Evolutionary conservation across 192 early-diverging fungal genomes (phyloP).

Genomic region (Podila horticola): DNA sequence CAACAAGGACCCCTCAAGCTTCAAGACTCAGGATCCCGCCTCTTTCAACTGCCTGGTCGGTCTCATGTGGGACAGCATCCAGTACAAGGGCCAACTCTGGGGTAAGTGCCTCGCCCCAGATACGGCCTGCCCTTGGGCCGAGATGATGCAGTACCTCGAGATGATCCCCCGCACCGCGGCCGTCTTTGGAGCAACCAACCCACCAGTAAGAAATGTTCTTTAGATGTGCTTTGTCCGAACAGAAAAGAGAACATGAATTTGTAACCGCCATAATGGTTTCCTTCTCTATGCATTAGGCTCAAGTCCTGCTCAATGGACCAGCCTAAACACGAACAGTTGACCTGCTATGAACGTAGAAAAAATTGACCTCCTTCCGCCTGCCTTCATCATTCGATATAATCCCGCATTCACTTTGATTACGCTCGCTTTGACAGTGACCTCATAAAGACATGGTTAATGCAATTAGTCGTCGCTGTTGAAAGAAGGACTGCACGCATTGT

Average conservation of each 20-base stretch:
- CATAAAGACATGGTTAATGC: too few relatives aligned
- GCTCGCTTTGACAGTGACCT: too few relatives aligned
- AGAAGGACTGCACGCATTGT: too few relatives aligned
- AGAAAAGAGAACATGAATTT: conserved; percentile 6
- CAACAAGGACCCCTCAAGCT: too few relatives aligned
- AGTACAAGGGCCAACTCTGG: conserved; percentile 45
- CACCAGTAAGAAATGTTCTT: conserved; percentile 20
- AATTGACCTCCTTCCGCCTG: not conserved
- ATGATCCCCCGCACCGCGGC: conserved; percentile 38
- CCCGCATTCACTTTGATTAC: too few relatives aligned
- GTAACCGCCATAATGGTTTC: not conserved
- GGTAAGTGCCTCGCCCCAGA: conserved; percentile 13
- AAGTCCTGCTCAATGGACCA: conserved; percentile 21
- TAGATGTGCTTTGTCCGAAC: conserved; percentile 5
- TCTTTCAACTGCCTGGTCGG: conserved; percentile 17
- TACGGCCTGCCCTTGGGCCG: conserved; percentile 25
- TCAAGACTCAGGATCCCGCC: conserved; percentile 14
- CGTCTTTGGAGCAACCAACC: conserved; percentile 22
- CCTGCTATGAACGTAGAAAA: not conserved
- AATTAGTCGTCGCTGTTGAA: too few relatives aligned
- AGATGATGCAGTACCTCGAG: conserved; percentile 50
- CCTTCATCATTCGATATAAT: too few relatives aligned
- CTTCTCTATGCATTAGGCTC: conserved; percentile 20
- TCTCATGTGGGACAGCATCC: conserved; percentile 43
- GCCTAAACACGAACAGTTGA: conserved; percentile 1